These are phyloP conservation scores for Kwoniella mangroviensis DNA, from an alignment of 768 basidiomycete species.

Conservation along the genomic window DNA sequence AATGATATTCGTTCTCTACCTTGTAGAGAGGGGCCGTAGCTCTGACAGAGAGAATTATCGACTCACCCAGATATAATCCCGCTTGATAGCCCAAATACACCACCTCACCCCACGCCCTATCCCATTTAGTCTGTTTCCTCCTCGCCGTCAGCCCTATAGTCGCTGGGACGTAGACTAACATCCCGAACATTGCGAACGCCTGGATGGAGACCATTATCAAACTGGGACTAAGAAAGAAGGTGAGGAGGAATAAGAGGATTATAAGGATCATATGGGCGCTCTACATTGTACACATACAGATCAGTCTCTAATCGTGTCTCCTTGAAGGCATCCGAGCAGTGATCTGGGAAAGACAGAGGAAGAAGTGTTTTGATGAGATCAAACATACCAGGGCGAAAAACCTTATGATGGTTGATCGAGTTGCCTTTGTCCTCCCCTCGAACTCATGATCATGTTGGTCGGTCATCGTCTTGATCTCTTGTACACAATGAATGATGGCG, in stretches of 20 bases:
- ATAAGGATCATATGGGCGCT: slow-evolving; percentile 1
- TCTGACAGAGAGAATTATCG: background rate
- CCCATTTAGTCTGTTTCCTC: slow-evolving; percentile 7
- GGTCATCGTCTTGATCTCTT: background rate
- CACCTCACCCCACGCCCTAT: slow-evolving; percentile 15
- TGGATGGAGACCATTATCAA: slow-evolving; percentile 11
- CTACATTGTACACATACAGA: background rate
- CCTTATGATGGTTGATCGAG: slow-evolving; percentile 8
- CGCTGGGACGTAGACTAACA: slow-evolving; percentile 12
- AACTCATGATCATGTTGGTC: background rate
- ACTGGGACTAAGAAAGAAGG: slow-evolving; percentile 8
- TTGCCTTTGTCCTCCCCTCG: background rate
- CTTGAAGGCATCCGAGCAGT: background rate
- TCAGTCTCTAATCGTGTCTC: no score
- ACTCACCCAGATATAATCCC: slow-evolving; percentile 9
- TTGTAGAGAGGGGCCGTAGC: background rate
- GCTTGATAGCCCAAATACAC: slow-evolving; percentile 10
- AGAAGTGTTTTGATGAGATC: background rate
- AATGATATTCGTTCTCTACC: no score
- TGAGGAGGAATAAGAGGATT: slow-evolving; percentile 3
- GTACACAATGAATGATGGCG: background rate
- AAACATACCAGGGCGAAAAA: slow-evolving; percentile 4
- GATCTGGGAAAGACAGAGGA: background rate
- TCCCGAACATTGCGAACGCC: slow-evolving; percentile 1
- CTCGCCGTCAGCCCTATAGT: slow-evolving; percentile 5